A percentile compares a stretch with the other conserved stretches of the same genome.
These are phyloP conservation scores for Fusarium bactridioides DNA, from an alignment of 2,329 filamentous ascomycete species.

Conservation along the genomic window DNA sequence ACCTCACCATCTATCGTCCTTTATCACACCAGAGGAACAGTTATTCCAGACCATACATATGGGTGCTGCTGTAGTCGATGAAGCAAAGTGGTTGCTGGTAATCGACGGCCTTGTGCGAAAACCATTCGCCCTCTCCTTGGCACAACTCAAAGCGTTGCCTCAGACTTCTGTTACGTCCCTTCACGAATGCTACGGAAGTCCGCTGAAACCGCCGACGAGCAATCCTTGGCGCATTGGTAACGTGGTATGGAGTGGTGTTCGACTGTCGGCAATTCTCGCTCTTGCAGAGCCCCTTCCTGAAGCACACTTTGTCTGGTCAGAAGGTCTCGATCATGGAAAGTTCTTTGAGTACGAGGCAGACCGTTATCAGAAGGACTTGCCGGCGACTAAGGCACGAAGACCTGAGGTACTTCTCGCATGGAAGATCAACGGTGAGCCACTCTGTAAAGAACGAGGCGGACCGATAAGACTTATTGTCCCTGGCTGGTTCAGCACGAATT, in stretches of 20 bases:
- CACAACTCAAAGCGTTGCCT: neutral
- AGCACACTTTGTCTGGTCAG: constrained; percentile 11
- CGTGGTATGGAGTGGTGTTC: constrained; percentile 5
- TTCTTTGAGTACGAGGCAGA: constrained; percentile 5
- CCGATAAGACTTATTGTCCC: constrained; percentile 10
- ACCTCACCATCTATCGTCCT: neutral
- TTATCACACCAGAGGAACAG: neutral
- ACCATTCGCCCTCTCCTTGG: neutral
- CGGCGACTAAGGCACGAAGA: neutral
- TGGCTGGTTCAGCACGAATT: constrained; percentile 19
- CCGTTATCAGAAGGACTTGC: constrained; percentile 12
- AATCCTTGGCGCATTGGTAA: constrained; percentile 11
- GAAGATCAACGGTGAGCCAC: neutral
- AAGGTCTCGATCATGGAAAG: neutral
- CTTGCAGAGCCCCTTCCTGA: neutral
- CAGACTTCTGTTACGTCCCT: neutral
- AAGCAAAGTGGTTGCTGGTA: neutral
- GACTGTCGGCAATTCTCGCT: neutral
- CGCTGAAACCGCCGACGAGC: neutral
- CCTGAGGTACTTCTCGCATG: neutral
- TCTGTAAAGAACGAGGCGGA: constrained; percentile 6
- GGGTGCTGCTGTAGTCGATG: neutral
- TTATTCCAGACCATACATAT: constrained; percentile 18
- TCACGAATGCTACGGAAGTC: constrained; percentile 21
- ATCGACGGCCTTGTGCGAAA: neutral